A percentile compares a stretch with the other conserved stretches of the same genome.
Evolutionary conservation across 805 yeast species (phyloP).

Genomic region (Candida xyloterini): DNA sequence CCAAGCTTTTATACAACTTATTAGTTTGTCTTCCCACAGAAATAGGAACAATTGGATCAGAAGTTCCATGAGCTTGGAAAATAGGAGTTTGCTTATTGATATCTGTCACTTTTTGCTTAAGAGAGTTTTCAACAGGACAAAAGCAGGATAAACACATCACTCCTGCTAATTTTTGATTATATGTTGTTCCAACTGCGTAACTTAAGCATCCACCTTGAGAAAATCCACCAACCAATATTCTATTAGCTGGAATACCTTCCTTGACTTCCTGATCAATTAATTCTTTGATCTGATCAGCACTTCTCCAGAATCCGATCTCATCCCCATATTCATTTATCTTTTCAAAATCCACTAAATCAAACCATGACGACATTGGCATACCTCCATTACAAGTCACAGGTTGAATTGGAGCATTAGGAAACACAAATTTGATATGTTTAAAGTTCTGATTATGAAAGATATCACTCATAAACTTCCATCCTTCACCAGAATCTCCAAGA

Average conservation of each 20-base stretch:
- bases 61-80: constrained; percentile 85
- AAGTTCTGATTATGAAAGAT: constrained; percentile 48
- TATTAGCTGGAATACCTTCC: constrained; percentile 52
- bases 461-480: constrained; percentile 83
- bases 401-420: constrained; percentile 82
- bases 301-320: constrained; percentile 48
- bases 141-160: constrained; percentile 77
- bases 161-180: constrained; percentile 71
- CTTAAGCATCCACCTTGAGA: constrained; percentile 90
- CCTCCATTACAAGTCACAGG: constrained; percentile 73
- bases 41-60: constrained; percentile 61
- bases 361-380: constrained; percentile 78
- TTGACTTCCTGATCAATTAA: constrained; percentile 53
- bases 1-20: constrained; percentile 44
- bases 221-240: constrained; percentile 90
- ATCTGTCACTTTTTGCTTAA: constrained; percentile 26
- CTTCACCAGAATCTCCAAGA: constrained; percentile 85
- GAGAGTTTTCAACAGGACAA: constrained; percentile 38
- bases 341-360: constrained; percentile 63
- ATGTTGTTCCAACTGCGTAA: constrained; percentile 53
- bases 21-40: constrained; percentile 38
- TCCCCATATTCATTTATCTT: constrained; percentile 48
- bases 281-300: constrained; percentile 43
- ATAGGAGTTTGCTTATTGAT: constrained; percentile 65
- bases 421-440: constrained; percentile 65